Evolutionary conservation across 768 basidiomycete genomes (phyloP).

Genomic region (Kwoniella pini): DNA sequence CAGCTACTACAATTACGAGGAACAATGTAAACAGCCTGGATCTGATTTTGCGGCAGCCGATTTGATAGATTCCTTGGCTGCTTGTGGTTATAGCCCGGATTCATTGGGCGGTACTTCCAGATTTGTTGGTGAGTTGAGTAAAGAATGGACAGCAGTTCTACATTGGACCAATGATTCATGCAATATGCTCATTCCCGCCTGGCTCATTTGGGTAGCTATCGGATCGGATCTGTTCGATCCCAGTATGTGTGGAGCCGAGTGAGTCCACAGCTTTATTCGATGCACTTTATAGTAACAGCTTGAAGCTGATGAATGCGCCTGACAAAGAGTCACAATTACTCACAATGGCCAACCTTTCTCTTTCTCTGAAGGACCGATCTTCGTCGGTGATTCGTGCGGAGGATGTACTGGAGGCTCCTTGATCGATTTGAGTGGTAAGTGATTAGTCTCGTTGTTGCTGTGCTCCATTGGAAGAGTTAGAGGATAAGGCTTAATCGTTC

Average conservation of each 20-base stretch:
- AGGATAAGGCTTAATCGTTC: background rate
- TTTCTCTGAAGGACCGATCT: conserved; percentile 6
- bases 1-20: conserved; percentile 1
- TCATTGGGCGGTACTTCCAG: background rate
- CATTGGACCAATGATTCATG: background rate
- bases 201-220: background rate
- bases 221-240: background rate
- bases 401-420: background rate
- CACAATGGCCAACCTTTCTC: background rate
- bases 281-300: no score
- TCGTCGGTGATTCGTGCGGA: background rate
- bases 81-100: background rate
- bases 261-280: background rate
- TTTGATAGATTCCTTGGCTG: background rate
- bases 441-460: background rate
- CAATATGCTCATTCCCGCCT: no score
- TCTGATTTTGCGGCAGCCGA: background rate
- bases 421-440: conserved; percentile 3
- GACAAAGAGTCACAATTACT: background rate
- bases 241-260: conserved; percentile 2
- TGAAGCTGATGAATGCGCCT: background rate
- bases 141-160: background rate
- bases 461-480: no score
- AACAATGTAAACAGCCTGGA: background rate
- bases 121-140: background rate